phyloP scores from a whole-genome alignment of 805 yeast genomes.

The Vanderwaltozyma yarrowii region DNA sequence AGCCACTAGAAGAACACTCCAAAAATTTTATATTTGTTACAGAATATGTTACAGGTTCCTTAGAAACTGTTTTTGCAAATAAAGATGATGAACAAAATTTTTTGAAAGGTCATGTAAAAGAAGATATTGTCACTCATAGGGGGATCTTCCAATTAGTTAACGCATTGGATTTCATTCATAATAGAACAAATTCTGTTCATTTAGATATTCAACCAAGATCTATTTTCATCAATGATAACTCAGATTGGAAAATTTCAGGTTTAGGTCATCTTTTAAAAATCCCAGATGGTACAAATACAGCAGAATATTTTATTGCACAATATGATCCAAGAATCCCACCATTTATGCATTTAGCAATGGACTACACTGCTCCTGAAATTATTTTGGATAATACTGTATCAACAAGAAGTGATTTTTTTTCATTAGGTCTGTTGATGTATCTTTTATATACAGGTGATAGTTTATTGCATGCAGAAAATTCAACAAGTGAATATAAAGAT shows the following conservation, averaged over 20 bases:
- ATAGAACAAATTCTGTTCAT: slow-evolving; percentile 64
- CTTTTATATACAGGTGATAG: slow-evolving; percentile 52
- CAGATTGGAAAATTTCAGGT: slow-evolving; percentile 92
- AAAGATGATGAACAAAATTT: slow-evolving; percentile 22
- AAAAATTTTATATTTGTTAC: slow-evolving; percentile 72
- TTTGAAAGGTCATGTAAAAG: slow-evolving; percentile 39
- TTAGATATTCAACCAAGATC: slow-evolving; percentile 70
- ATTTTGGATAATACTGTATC: slow-evolving; percentile 53
- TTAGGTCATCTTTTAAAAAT: slow-evolving; percentile 41
- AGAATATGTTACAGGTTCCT: slow-evolving; percentile 57
- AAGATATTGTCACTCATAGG: slow-evolving; percentile 65
- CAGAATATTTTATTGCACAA: slow-evolving; percentile 58
- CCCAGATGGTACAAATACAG: slow-evolving; percentile 41
- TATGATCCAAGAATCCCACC: slow-evolving; percentile 66
- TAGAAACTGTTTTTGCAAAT: slow-evolving; percentile 34
- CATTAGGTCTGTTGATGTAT: slow-evolving; percentile 69
- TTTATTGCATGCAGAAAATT: slow-evolving; percentile 41
- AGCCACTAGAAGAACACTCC: slow-evolving; percentile 82
- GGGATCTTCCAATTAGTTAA: slow-evolving; percentile 73
- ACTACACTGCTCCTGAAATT: slow-evolving; percentile 79
- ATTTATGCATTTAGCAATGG: slow-evolving; percentile 59
- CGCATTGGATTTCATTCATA: slow-evolving; percentile 76
- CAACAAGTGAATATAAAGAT: slow-evolving; percentile 50
- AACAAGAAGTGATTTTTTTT: slow-evolving; percentile 70
- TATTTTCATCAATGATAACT: slow-evolving; percentile 65